A percentile compares a stretch with the other conserved stretches of the same genome.
phyloP scores from a whole-genome alignment of 257 asterid genomes.

The Gentiana macrophylla region DNA sequence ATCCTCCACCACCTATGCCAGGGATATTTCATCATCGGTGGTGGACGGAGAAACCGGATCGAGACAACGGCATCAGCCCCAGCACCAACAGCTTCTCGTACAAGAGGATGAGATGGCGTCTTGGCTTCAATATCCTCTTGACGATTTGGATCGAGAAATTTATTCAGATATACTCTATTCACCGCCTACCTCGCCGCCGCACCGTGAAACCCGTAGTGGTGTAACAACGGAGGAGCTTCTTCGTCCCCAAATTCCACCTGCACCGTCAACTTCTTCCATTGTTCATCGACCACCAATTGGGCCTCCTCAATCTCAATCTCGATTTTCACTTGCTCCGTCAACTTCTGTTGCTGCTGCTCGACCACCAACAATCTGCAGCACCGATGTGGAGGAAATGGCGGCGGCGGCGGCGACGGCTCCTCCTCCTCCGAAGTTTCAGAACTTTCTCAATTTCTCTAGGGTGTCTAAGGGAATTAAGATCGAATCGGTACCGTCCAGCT shows the following conservation, averaged over 20 bases:
- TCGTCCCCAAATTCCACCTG: constrained; percentile 9
- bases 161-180: constrained; percentile 55
- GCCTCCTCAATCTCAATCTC: constrained; percentile 3
- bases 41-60: constrained; percentile 14
- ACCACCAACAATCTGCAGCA: neutral
- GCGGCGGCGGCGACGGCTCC: constrained; percentile 9
- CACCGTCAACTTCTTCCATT: neutral
- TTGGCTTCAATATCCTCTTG: constrained; percentile 76
- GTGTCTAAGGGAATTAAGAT: constrained; percentile 26
- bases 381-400: neutral
- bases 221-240: constrained; percentile 34
- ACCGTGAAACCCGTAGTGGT: constrained; percentile 11
- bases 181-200: constrained; percentile 24
- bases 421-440: constrained; percentile 7
- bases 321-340: no score
- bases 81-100: constrained; percentile 46
- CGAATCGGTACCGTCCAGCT: constrained; percentile 23
- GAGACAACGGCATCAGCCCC: constrained; percentile 10
- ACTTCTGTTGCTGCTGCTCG: no score
- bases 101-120: constrained; percentile 89
- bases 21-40: constrained; percentile 31
- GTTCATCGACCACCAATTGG: constrained; percentile 27
- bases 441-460: constrained; percentile 51
- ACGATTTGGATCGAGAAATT: constrained; percentile 62
- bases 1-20: constrained; percentile 12